Percentiles rank a stretch among this genome's conserved stretches.
Conservation (phyloP, 2,329 filamentous ascomycete species). For the Pestalotiopsis sp. region DNA sequence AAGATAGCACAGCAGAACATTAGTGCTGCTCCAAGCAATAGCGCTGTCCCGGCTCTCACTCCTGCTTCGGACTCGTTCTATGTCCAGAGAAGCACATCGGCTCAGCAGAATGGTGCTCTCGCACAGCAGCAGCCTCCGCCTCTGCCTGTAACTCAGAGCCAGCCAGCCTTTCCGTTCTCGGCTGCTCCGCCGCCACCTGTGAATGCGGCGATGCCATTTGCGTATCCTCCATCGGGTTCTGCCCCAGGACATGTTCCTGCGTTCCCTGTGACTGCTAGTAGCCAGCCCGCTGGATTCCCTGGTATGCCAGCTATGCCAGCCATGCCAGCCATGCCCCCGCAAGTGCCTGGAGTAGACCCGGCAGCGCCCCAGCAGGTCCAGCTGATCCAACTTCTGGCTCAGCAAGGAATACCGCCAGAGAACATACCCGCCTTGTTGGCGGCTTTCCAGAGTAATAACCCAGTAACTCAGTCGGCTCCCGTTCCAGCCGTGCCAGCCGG, state of each 20-base stretch:
- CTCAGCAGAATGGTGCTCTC: slow-evolving; percentile 24
- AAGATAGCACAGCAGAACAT: slow-evolving; percentile 79
- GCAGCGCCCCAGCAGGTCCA: slow-evolving; percentile 72
- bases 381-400: slow-evolving; percentile 74
- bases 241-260: slow-evolving; percentile 34
- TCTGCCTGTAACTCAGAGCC: slow-evolving; percentile 28
- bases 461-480: slow-evolving; percentile 34
- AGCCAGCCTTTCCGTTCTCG: slow-evolving; percentile 42
- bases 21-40: slow-evolving; percentile 46
- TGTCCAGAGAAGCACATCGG: slow-evolving; percentile 20
- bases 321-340: slow-evolving; percentile 29
- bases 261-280: slow-evolving; percentile 37
- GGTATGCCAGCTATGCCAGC: slow-evolving; percentile 37
- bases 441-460: slow-evolving; percentile 46
- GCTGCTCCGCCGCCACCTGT: slow-evolving; percentile 58
- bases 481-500: slow-evolving; percentile 36
- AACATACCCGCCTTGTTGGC: slow-evolving; percentile 69
- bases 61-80: slow-evolving; percentile 31
- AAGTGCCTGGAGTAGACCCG: slow-evolving; percentile 46
- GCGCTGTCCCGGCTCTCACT: slow-evolving; percentile 46
- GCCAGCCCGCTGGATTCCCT: slow-evolving; percentile 39
- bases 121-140: slow-evolving; percentile 22
- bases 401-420: slow-evolving; percentile 77
- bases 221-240: slow-evolving; percentile 48
- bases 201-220: slow-evolving; percentile 53